A percentile compares a stretch with the other conserved stretches of the same genome.
Evolutionary conservation across 2,329 filamentous ascomycete species (phyloP).

Genomic region (Zymoseptoria tritici): DNA sequence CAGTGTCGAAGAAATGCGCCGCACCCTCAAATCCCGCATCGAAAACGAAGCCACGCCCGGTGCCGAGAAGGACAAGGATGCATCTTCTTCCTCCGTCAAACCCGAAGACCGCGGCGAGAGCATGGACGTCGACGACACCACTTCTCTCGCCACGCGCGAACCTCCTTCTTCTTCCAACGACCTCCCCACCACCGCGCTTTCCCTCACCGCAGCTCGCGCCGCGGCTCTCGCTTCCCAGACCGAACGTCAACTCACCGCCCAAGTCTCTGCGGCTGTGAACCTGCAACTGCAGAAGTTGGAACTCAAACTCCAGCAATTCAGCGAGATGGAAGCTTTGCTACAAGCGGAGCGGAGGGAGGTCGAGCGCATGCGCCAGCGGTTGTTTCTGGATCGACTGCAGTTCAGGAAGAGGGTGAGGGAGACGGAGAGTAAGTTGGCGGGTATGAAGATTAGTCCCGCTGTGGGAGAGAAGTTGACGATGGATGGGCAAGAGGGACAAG

Average conservation of each 20-base stretch:
- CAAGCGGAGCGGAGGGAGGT: conserved; percentile 89
- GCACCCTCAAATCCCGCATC: conserved; percentile 68
- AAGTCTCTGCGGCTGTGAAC: conserved; percentile 88
- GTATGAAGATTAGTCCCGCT: conserved; percentile 21
- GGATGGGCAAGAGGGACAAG: conserved; percentile 3
- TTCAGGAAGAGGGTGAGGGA: conserved; percentile 84
- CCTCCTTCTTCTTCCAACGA: conserved; percentile 29
- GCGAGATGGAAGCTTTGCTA: conserved; percentile 87
- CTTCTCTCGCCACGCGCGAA: conserved; percentile 43
- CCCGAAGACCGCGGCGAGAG: conserved; percentile 37
- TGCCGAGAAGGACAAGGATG: conserved; percentile 41
- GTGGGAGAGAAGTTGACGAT: conserved; percentile 18
- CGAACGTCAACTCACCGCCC: conserved; percentile 89
- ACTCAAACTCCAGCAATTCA: conserved; percentile 91
- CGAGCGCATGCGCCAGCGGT: conserved; percentile 81
- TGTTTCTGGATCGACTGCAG: conserved; percentile 83
- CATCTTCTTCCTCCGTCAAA: conserved; percentile 30
- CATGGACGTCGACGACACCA: conserved; percentile 54
- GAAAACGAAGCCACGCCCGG: conserved; percentile 50
- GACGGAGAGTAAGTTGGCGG: conserved; percentile 55
- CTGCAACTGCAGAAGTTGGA: conserved; percentile 92
- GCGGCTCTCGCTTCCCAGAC: conserved; percentile 89
- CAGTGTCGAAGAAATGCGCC: conserved; percentile 78
- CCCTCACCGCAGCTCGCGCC: conserved; percentile 75
- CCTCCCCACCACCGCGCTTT: conserved; percentile 69